Evolutionary conservation across 495 filamentous ascomycete genomes (phyloP).

Genomic region (Aspergillus leporis): DNA sequence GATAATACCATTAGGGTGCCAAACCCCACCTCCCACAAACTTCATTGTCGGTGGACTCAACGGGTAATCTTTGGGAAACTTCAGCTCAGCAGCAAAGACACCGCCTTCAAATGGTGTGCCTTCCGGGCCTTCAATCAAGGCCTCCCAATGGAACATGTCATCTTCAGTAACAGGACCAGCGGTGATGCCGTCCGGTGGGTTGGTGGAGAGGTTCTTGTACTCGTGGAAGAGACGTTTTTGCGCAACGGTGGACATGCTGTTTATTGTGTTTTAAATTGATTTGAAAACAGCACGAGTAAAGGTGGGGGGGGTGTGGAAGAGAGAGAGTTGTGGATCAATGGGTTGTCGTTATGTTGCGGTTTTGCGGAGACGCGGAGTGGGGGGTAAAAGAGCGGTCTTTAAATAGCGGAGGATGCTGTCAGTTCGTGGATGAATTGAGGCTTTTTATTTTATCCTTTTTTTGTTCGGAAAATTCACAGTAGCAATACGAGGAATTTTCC

Average conservation of each 20-base stretch:
- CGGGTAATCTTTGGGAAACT: slow-evolving; percentile 95
- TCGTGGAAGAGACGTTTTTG: slow-evolving; percentile 96
- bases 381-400: background rate
- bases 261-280: background rate
- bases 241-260: slow-evolving; percentile 53
- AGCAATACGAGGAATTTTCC: background rate
- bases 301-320: background rate
- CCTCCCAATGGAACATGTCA: slow-evolving; percentile 96
- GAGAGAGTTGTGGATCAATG: background rate
- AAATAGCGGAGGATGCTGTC: background rate
- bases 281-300: background rate
- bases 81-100: slow-evolving; percentile 88
- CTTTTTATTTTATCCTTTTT: background rate
- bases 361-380: slow-evolving; percentile 11
- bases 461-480: background rate
- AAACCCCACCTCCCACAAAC: slow-evolving; percentile 82
- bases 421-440: background rate
- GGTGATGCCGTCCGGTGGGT: slow-evolving; percentile 90
- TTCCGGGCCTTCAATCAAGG: slow-evolving; percentile 90
- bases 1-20: slow-evolving; percentile 87
- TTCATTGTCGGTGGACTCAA: slow-evolving; percentile 92
- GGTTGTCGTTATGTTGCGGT: slow-evolving; percentile 3
- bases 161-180: slow-evolving; percentile 92
- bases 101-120: slow-evolving; percentile 96
- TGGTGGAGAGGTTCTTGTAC: slow-evolving; percentile 83